Evolutionary conservation across 441 rosid genomes (phyloP).

Genomic region (Kokia cookei): DNA sequence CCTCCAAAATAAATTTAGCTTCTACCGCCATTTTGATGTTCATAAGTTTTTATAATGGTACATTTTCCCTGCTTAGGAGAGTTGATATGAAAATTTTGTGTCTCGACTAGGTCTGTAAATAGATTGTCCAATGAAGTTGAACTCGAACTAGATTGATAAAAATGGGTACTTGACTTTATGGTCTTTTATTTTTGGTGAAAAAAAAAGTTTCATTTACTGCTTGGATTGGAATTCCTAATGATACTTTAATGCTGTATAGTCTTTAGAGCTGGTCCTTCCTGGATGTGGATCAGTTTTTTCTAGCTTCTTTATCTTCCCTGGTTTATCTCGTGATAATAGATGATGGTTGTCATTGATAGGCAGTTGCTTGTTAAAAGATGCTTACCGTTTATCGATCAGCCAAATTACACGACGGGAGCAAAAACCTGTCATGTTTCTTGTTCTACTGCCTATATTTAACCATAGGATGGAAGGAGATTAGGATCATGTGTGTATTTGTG

Average conservation of each 20-base stretch:
- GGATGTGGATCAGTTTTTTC: background rate
- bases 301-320: too few species aligned
- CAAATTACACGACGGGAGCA: too few species aligned
- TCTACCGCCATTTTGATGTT: background rate
- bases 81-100: constrained; percentile 13
- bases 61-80: background rate
- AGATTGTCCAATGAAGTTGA: constrained; percentile 28
- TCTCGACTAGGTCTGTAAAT: constrained; percentile 35
- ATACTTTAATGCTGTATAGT: background rate
- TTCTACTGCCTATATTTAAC: too few species aligned
- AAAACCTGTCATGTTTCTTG: too few species aligned
- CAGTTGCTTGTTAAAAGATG: too few species aligned
- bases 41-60: constrained; percentile 14
- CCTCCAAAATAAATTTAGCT: constrained; percentile 16
- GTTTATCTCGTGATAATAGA: background rate
- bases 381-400: too few species aligned
- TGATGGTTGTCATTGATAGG: too few species aligned
- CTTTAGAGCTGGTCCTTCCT: too few species aligned
- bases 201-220: constrained; percentile 2
- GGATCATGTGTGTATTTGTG: too few species aligned
- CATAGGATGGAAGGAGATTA: too few species aligned
- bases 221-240: background rate
- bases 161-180: constrained; percentile 7
- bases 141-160: constrained; percentile 12
- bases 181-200: background rate